Evolutionary conservation across 2,329 filamentous ascomycete genomes (phyloP), one percentile per base, ranked within the genome.

Genomic region (Mycosphaerella sp.): DNA sequence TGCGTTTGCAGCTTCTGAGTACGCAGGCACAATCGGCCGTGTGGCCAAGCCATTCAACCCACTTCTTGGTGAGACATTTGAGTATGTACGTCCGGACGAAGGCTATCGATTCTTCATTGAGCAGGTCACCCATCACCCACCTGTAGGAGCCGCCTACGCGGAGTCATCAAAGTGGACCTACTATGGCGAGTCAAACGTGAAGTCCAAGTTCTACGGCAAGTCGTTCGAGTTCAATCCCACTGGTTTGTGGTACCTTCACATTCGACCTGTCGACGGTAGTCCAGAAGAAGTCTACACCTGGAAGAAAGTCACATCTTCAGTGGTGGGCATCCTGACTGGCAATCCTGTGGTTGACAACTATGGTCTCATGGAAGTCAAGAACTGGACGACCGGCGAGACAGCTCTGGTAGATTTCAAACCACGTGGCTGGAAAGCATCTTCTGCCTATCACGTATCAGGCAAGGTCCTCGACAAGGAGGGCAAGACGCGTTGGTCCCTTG

Each of bases 31-130:
- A 0, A 95, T 96, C 61, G 91, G 89, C 1, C 89, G 93, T 67
- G 90, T 98, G 13, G 93, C 93, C 14, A 98, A 98, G 68, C 93
- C 93, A 0, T 98, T 98, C 77, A 98, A 98, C 65, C 93, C 93
- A 12, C 80, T 98, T 4, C 77, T 98, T 0, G 93, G 91, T 42
- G 93, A 98, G 70, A 98, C 93, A 0, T 98, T 94, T 62, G 93
- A 98, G 68, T 97, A 98, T 65, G 90, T 86, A 32, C 79, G 93
- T 50, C 91, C 93, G 0, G 93, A 98, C 73, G 95, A 96, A 70
- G 90, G 91, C 53, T 98, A 95, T 73, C 88, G 93, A 59, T 97
- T 97, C 78, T 95, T 97, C 72, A 89, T 95, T 54, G 93, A 98
- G 70, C 93, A 98, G 74, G 91, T 98, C 63, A 94, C 89, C 72